phyloP scores from a whole-genome alignment of 805 yeast genomes.

The Candida dendrica region DNA sequence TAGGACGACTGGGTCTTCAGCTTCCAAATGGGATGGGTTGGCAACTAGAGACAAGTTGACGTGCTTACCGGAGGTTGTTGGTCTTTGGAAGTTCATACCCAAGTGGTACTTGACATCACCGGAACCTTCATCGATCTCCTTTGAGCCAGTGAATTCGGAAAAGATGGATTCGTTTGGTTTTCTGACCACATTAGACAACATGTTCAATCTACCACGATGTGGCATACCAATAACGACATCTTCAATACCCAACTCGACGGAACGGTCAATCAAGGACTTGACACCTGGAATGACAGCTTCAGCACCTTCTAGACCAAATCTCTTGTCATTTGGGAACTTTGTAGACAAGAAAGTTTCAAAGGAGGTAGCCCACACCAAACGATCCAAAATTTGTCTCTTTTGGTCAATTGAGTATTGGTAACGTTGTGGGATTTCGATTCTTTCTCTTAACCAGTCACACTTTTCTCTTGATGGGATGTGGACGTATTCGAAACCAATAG shows the following conservation, averaged over 20 bases:
- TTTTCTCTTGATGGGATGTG: constrained; percentile 93
- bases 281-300: constrained; percentile 96
- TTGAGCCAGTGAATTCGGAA: constrained; percentile 90
- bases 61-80: constrained; percentile 94
- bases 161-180: constrained; percentile 97
- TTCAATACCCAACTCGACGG: constrained; percentile 89
- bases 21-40: constrained; percentile 97
- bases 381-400: constrained; percentile 92
- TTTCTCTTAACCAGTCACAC: constrained; percentile 98
- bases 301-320: constrained; percentile 98
- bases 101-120: constrained; percentile 99
- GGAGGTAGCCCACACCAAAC: constrained; percentile 93
- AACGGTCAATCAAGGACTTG: constrained; percentile 88
- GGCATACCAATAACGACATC: constrained; percentile 99
- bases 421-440: constrained; percentile 88
- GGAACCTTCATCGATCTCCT: constrained; percentile 89
- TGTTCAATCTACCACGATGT: constrained; percentile 97
- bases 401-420: constrained; percentile 78
- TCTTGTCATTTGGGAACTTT: constrained; percentile 96
- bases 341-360: constrained; percentile 90
- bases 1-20: constrained; percentile 97
- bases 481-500: constrained; percentile 91
- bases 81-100: constrained; percentile 99
- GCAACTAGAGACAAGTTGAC: constrained; percentile 96
- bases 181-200: constrained; percentile 96